Conservation (phyloP, 306 rosid species). For the Trifolium dubium region DNA sequence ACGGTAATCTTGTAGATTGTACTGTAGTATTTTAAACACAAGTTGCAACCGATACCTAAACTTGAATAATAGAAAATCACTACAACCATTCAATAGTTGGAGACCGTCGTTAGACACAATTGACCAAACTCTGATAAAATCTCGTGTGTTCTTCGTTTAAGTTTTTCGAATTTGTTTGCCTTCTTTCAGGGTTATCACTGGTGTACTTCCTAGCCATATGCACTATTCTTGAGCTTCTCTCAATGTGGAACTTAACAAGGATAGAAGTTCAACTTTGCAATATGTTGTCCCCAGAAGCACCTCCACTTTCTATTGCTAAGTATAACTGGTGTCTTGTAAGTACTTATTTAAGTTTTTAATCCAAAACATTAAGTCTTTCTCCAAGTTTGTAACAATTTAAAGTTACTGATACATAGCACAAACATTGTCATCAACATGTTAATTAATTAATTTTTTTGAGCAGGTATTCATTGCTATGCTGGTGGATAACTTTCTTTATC, state of each 20-base stretch:
- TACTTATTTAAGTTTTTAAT: slow-evolving; percentile 22
- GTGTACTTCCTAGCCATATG: slow-evolving; percentile 60
- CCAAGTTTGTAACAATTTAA: slow-evolving; percentile 3
- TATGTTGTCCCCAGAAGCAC: slow-evolving; percentile 90
- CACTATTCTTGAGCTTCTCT: slow-evolving; percentile 76
- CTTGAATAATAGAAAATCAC: background rate
- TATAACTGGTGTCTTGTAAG: slow-evolving; percentile 91
- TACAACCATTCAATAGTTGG: background rate
- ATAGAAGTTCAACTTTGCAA: slow-evolving; percentile 94
- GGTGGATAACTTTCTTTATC: slow-evolving; percentile 91
- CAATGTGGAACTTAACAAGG: slow-evolving; percentile 99
- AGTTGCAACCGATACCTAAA: background rate
- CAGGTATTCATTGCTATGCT: slow-evolving; percentile 96
- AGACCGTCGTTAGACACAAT: background rate
- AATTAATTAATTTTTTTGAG: slow-evolving; percentile 15
- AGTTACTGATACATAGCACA: too few species aligned
- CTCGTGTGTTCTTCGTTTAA: background rate
- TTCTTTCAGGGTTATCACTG: slow-evolving; percentile 70
- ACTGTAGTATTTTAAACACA: background rate
- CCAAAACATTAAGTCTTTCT: slow-evolving; percentile 26
- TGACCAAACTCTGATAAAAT: background rate
- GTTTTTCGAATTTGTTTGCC: background rate
- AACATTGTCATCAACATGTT: too few species aligned
- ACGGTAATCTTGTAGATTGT: background rate
- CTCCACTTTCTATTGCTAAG: slow-evolving; percentile 74